Base-by-base conservation (phyloP, 2,329 filamentous ascomycete species). In the Fusarium lyarnte region DNA sequence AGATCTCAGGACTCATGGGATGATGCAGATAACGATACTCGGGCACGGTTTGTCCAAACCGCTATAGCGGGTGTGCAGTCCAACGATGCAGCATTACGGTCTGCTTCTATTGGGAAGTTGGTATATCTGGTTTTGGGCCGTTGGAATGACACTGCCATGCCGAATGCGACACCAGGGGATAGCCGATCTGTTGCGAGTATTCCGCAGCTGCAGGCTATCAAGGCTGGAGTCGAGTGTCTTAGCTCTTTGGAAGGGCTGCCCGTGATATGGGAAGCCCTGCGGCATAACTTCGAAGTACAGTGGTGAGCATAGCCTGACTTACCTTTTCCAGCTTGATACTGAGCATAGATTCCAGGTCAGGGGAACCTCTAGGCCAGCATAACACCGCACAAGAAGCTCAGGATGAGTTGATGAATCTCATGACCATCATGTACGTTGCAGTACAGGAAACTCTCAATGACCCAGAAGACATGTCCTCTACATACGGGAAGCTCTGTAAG, bases 111-210 rank as follows among this genome's bases (percentile, higher is more conserved):
- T 36, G 88, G 88, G 38, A 86, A 86, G 49, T 79, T 91, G 47
- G 81, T 90, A 8, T 91, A 92, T 76, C 80, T 93, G 31, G 83
- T 92, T 19, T 85, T 93, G 9, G 93, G 93, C 4, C 85, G 91
- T 39, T 95, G 93, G 93, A 88, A 86, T 6, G 85, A 90, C 53
- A 93, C 91, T 16, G 91, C 91, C 36, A 88, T 89, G 78, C 81
- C 64, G 73, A 85, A 64, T 79, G 83, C 73, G 61, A 78, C 79
- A 67, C 76, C 84, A 79, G 78, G 82, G 58, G 72, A 85, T 77
- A 77, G 83, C 46, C 84, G 84, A 46, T 86, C 85, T 8, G 85
- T 86, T 47, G 89, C 89, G 21, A 88, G 87, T 21, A 78, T 82
- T n/a, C 80, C 82, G 13, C 90, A 92, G 74, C 81, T 91, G n/a